Evolutionary conservation across 371 early-diverging fungal species (phyloP).

Genomic region (Mucor saturninus): DNA sequence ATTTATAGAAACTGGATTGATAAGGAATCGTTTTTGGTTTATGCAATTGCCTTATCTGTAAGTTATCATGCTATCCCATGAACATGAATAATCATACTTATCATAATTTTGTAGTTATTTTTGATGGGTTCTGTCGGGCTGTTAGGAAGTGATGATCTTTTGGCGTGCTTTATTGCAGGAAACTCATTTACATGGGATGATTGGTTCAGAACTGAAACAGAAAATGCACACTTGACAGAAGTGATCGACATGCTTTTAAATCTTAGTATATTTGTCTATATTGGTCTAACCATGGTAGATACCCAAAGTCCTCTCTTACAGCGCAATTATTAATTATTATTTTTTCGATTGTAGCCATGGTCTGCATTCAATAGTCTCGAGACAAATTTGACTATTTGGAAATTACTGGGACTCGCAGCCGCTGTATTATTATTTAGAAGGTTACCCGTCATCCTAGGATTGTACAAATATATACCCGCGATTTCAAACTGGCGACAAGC

Average conservation of each 20-base stretch:
- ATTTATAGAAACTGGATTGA: slow-evolving; percentile 71
- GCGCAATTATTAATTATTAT: background rate
- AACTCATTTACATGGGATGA: slow-evolving; percentile 88
- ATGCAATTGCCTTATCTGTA: slow-evolving; percentile 84
- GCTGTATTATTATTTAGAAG: slow-evolving; percentile 84
- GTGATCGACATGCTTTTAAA: slow-evolving; percentile 85
- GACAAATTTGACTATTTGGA: slow-evolving; percentile 61
- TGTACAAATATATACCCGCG: slow-evolving; percentile 71
- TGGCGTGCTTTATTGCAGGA: slow-evolving; percentile 93
- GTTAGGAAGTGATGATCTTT: slow-evolving; percentile 86
- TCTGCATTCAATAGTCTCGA: slow-evolving; percentile 49
- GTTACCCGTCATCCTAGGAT: slow-evolving; percentile 72
- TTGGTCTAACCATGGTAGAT: slow-evolving; percentile 80
- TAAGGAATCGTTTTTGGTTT: slow-evolving; percentile 88
- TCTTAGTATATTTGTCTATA: slow-evolving; percentile 87
- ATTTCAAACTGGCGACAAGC: slow-evolving; percentile 81
- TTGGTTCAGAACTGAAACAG: slow-evolving; percentile 85
- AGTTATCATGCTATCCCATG: slow-evolving; percentile 13
- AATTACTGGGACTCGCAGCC: slow-evolving; percentile 65
- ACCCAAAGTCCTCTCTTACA: background rate
- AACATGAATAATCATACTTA: background rate
- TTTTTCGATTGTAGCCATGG: slow-evolving; percentile 61
- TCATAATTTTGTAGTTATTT: slow-evolving; percentile 52
- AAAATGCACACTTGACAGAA: slow-evolving; percentile 84
- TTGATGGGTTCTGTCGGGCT: slow-evolving; percentile 78